These are phyloP conservation scores for Tetrahymena thermophila DNA, from an alignment of 73 alveolate species.

Conservation along the genomic window DNA sequence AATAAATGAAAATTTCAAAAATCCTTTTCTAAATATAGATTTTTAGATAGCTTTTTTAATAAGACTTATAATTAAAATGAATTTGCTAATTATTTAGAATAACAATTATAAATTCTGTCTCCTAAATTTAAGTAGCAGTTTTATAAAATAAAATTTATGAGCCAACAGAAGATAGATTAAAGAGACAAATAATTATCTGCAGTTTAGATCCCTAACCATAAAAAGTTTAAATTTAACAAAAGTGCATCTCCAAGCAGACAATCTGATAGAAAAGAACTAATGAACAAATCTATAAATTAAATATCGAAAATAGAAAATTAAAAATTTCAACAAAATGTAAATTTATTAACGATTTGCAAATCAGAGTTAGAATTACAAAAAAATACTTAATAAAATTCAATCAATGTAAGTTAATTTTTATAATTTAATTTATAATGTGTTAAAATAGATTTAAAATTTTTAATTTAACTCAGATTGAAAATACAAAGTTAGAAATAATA, in stretches of 20 bases:
- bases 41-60: neutral
- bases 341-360: neutral
- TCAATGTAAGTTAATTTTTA: neutral
- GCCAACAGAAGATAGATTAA: neutral
- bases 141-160: neutral
- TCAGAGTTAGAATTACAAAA: neutral
- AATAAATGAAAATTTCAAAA: neutral
- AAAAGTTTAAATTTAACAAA: neutral
- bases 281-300: neutral
- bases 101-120: neutral
- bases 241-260: slow-evolving; percentile 2
- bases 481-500: no score
- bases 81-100: neutral
- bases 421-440: no score
- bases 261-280: neutral
- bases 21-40: neutral
- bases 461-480: neutral
- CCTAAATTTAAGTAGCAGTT: neutral
- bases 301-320: neutral
- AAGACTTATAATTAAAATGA: neutral
- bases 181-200: neutral
- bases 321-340: no score
- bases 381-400: neutral
- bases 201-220: neutral
- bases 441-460: no score